Conservation (phyloP, 768 basidiomycete genomes). For the Hortiboletus campestris region DNA sequence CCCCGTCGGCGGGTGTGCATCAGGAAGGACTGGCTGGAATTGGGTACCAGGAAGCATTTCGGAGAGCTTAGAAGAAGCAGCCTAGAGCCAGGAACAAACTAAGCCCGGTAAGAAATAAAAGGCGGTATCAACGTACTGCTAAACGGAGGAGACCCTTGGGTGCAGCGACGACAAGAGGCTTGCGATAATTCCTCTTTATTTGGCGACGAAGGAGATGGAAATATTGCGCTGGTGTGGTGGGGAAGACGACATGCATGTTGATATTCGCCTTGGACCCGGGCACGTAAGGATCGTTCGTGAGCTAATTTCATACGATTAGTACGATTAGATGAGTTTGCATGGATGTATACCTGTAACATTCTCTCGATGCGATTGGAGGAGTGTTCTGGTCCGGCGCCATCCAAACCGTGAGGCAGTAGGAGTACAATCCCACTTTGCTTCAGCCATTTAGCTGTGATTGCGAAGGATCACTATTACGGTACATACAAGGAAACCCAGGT, state of each 20-base stretch:
- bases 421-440: conserved; percentile 87
- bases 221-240: conserved; percentile 88
- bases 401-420: conserved; percentile 84
- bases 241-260: conserved; percentile 84
- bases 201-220: conserved; percentile 92
- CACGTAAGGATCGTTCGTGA: conserved; percentile 70
- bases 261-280: conserved; percentile 42
- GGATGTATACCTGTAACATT: conserved; percentile 72
- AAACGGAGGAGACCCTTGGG: conserved; percentile 83
- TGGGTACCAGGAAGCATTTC: conserved; percentile 58
- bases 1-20: conserved; percentile 34
- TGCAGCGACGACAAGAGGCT: conserved; percentile 79
- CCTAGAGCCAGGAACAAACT: conserved; percentile 39
- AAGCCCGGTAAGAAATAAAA: background rate
- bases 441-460: conserved; percentile 80
- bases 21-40: conserved; percentile 70
- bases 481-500: too few species aligned
- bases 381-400: conserved; percentile 93
- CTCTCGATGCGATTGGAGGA: conserved; percentile 86
- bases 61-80: conserved; percentile 63
- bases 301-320: conserved; percentile 38
- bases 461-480: background rate
- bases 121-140: conserved; percentile 47
- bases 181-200: conserved; percentile 79
- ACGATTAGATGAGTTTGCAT: background rate